Evolutionary conservation across 1,139 yeast species (phyloP).

Genomic region (Geotrichum citri-aurantii): DNA sequence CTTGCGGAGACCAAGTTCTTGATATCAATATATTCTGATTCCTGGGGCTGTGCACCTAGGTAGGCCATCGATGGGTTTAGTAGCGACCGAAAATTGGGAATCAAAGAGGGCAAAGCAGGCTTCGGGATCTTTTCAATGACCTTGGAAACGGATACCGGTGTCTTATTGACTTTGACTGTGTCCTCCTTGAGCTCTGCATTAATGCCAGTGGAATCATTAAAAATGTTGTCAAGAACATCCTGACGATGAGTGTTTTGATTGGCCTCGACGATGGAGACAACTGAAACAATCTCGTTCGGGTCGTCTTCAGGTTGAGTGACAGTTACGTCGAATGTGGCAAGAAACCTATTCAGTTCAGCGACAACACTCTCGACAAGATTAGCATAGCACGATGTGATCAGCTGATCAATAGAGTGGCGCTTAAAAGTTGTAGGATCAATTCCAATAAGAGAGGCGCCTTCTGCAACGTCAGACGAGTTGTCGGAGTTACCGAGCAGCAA

Average conservation of each 20-base stretch:
- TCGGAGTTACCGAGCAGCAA: conserved; percentile 34
- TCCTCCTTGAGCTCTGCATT: conserved; percentile 38
- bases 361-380: conserved; percentile 34
- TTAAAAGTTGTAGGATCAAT: conserved; percentile 32
- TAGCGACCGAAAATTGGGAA: conserved; percentile 22
- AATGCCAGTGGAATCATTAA: conserved; percentile 36
- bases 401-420: conserved; percentile 30
- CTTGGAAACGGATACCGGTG: conserved; percentile 31
- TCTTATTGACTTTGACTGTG: conserved; percentile 34
- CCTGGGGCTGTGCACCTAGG: conserved; percentile 16
- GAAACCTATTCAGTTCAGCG: conserved; percentile 33
- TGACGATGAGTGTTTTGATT: conserved; percentile 26
- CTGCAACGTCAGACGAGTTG: conserved; percentile 33
- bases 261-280: conserved; percentile 36
- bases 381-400: conserved; percentile 34
- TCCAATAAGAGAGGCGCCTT: conserved; percentile 39
- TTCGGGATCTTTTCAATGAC: conserved; percentile 23
- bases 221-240: conserved; percentile 32
- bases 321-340: conserved; percentile 29
- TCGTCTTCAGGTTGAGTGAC: conserved; percentile 25
- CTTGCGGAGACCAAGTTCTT: conserved; percentile 27
- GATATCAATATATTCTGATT: conserved; percentile 21
- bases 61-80: conserved; percentile 27
- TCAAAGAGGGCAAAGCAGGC: conserved; percentile 6
- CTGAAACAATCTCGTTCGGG: conserved; percentile 33